Conservation (phyloP, 2,329 filamentous ascomycete genomes). For the Acrodontium crateriforme region DNA sequence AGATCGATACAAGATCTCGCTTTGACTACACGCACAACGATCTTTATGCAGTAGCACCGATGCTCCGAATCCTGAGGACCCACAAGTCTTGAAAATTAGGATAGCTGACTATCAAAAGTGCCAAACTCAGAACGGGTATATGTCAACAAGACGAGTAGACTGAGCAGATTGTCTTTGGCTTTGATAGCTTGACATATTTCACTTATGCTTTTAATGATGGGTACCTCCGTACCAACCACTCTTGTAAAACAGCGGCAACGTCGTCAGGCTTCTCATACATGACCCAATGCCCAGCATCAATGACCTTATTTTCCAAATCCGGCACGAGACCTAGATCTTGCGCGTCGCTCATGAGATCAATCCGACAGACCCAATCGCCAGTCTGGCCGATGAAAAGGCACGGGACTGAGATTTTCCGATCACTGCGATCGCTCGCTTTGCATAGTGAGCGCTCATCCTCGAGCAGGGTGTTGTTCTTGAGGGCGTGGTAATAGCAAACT, state of each 20-base stretch:
- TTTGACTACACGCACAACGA: too few species aligned
- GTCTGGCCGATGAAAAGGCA: conserved; percentile 23
- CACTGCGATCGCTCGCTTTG: conserved; percentile 16
- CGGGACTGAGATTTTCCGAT: conserved; percentile 24
- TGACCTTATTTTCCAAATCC: conserved; percentile 20
- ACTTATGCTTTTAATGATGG: too few species aligned
- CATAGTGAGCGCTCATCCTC: conserved; percentile 14
- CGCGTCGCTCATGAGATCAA: conserved; percentile 17
- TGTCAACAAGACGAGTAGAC: too few species aligned
- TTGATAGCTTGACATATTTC: too few species aligned
- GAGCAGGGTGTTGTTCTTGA: conserved; percentile 16
- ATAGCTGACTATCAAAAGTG: too few species aligned
- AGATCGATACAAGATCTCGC: too few species aligned
- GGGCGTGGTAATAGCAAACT: conserved; percentile 25
- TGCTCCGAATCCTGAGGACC: too few species aligned
- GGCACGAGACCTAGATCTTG: conserved; percentile 17
- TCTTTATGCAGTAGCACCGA: too few species aligned
- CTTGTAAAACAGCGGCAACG: conserved; percentile 6
- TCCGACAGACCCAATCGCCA: conserved; percentile 23
- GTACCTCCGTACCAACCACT: conserved; percentile 5
- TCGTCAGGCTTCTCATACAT: conserved; percentile 24
- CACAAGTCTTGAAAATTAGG: too few species aligned
- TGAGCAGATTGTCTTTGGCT: too few species aligned
- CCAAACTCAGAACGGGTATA: too few species aligned
- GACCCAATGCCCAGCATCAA: conserved; percentile 25